Evolutionary conservation across 192 early-diverging fungal species (phyloP), one percentile per base, ranked within the genome.

Genomic region (Thoreauomyces humboldtii): DNA sequence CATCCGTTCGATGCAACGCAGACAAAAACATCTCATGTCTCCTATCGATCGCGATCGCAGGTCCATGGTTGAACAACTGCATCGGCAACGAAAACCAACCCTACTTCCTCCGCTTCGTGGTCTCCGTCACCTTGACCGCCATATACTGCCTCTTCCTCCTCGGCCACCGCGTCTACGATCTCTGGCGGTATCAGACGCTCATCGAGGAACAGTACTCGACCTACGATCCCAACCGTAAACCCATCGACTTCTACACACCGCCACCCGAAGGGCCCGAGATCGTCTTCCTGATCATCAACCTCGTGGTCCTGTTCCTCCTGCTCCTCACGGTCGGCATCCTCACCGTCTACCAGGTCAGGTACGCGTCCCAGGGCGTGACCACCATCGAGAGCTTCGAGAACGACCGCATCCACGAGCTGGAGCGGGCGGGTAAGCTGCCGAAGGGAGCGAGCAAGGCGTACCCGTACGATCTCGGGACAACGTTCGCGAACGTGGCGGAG

Each of bases 11-110:
- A 27, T 50, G 47, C 22, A 15, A 7, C 47, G 31, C 27, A 9
- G 27, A 32, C 12, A n/a, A 34, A 27, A 33, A n/a, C 21, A 2
- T 6, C 25, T 46, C 44, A n/a, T 38, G 53, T 17, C n/a, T 42
- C 14, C 34, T 29, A 46, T 24, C 19, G 14, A 44, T 19, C 32
- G 32, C 45, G 25, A 17, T 52, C 27, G 22, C 62, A 81, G 73
- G 77, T 52, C 94, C 93, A 6, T 98, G 93, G 92, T 86, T 94
- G 64, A 81, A 87, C 74, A 87, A 93, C 73, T 94, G 92, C 70
- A 77, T 98, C 53, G 88, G 90, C 46, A 76, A 89, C 75, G 73
- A 64, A 56, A 87, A 92, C 78, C 79, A 85, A 61, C 67, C 75
- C 15, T 85, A 96, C 69, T 89, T 89, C 71, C 35, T 92, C 22